Evolutionary conservation across 345 rosid genomes (phyloP), one percentile per base, ranked within the genome.

Genomic region (Moricandia moricandioides): DNA sequence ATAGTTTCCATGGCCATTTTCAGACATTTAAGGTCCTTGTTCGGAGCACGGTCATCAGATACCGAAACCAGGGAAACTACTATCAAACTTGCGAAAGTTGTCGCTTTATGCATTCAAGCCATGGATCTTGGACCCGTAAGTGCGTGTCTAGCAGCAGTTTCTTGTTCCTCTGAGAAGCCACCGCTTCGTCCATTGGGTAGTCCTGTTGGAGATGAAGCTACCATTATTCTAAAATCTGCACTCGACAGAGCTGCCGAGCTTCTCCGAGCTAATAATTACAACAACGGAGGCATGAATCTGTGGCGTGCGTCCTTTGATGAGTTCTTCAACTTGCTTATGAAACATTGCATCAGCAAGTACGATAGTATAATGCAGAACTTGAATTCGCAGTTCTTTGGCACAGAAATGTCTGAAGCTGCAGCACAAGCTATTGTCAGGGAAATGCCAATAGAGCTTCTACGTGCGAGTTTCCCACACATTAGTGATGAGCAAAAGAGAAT

Each of bases 261-360:
- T 49, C 81, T 89, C 73, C 83, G 78, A 45, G 86, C 87, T 77
- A 86, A 79, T 56, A 85, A 77, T 80, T 91, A 86, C 62, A 85
- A 78, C 78, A 73, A 60, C 35, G 70, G 83, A 51, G 84, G 84
- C 69, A 76, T 80, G 78, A 83, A 89, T 54, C 86, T 89, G 37
- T 91, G 97, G 98, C 90, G 88, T 82, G 94, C 93, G 60, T 86
- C 97, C 18, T 91, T 91, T 62, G 88, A 93, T 71, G 98, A 93
- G 78, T 91, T 91, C 74, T 93, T 91, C 80, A 82, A 76, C 70
- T 90, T 89, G 54, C 91, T 93, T 47, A 82, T 87, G 71, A 89
- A 91, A 80, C 90, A 89, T 70, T 93, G 94, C 63, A 62, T 88
- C 58, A 88, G 85, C 59, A 93, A 89, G 74, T 93, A 87, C 59